Evolutionary conservation across 305 asterid species (phyloP), one percentile per base, ranked within the genome.

Genomic region (Coffea humblotiana): DNA sequence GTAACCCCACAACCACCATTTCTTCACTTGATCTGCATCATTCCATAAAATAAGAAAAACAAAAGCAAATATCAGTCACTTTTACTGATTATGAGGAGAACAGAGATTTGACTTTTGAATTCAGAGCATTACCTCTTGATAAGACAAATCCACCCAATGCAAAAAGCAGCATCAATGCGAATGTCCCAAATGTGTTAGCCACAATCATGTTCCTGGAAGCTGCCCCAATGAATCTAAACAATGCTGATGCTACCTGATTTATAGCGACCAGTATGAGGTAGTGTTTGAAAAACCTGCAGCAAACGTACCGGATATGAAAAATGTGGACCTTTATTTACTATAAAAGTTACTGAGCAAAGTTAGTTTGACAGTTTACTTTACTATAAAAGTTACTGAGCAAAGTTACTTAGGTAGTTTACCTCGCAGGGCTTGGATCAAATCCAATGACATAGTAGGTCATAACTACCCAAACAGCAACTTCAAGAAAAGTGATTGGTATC

Each of bases 1-100:
- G 84, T 87, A 92, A 69, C 91, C 97, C 97, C 97, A 92, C 81
- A 86, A 11, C 97, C 94, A 92, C 96, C 97, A 92, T 40, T 61
- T 78, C 81, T 84, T 86, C 49, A 86, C 82, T 74, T 83, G 61
- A 16, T 79, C 88, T 89, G 74, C 74, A 72, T 65, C 73, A 72
- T 66, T 45, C 74, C 25, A 56, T 18, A 65, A 65, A 10, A 27
- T 8, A 81, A 75, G 7, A 54, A 78, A 66, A n/a, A 6, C 13
- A 43, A 47, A 45, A 65, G 64, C 8, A 75, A 76, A 65, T 47
- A 77, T 64, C 58, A 79, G 23, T 5, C 52, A 72, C 37, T 18
- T 23, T 35, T 37, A 77, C 18, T 37, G 5, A 67, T 27, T 48
- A 48, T 15, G n/a, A 67, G 71, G 7, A 37, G n/a, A 70, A 52